Conservation (phyloP, 805 yeast species). For the Helenozyma rhizophorensis region DNA sequence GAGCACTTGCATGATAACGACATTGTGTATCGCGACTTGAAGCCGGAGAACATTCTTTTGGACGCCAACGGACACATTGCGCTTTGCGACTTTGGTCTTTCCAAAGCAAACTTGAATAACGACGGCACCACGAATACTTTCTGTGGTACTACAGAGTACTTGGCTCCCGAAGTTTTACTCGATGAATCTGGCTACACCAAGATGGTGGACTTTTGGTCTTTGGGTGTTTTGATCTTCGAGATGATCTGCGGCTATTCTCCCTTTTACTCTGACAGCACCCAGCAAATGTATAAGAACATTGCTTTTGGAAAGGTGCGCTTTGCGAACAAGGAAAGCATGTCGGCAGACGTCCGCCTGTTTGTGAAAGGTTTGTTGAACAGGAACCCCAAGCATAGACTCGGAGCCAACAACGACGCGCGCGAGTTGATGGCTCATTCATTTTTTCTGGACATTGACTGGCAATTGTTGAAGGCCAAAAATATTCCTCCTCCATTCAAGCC, state of each 20-base stretch:
- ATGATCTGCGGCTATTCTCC: conserved; percentile 99
- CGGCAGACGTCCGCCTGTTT: conserved; percentile 90
- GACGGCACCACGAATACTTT: conserved; percentile 94
- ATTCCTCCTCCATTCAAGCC: conserved; percentile 98
- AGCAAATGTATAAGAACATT: conserved; percentile 98
- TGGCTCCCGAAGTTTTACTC: conserved; percentile 93
- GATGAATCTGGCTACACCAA: conserved; percentile 97
- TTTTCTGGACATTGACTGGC: conserved; percentile 91
- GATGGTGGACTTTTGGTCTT: conserved; percentile 99
- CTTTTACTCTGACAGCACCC: conserved; percentile 95
- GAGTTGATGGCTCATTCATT: conserved; percentile 91
- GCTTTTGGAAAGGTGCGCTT: conserved; percentile 97
- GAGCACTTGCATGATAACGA: conserved; percentile 95
- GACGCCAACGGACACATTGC: conserved; percentile 98
- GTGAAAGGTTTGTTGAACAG: conserved; percentile 93
- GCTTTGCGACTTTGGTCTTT: conserved; percentile 92
- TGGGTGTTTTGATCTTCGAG: conserved; percentile 94
- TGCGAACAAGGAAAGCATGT: conserved; percentile 92
- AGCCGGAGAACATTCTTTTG: conserved; percentile 91
- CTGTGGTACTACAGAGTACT: conserved; percentile 97
- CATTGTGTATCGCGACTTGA: conserved; percentile 92
- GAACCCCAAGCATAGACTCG: conserved; percentile 92
- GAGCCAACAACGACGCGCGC: conserved; percentile 86
- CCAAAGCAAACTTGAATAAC: conserved; percentile 84
- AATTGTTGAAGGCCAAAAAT: conserved; percentile 65